Conservation (phyloP, 2,329 filamentous ascomycete genomes). For the Xylariaceae sp. region DNA sequence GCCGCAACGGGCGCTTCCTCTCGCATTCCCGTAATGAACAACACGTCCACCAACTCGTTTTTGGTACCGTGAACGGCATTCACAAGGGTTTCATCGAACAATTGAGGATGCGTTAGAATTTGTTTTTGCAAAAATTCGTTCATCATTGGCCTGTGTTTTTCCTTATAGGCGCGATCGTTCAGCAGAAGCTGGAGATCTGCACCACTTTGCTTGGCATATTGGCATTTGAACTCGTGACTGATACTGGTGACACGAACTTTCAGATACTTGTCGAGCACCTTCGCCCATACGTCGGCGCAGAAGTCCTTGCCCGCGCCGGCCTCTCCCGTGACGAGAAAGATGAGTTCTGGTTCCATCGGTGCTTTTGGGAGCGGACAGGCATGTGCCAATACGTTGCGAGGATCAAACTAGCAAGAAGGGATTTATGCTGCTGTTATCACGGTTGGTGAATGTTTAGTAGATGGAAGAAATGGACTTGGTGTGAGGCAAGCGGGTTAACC, state of each 20-base stretch:
- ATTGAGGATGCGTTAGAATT: slow-evolving; percentile 37
- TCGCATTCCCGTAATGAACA: slow-evolving; percentile 61
- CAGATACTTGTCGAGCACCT: slow-evolving; percentile 34
- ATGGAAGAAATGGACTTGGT: no score
- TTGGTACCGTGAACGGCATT: slow-evolving; percentile 37
- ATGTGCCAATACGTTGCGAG: slow-evolving; percentile 48
- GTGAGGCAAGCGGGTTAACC: no score
- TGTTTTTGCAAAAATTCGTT: slow-evolving; percentile 49
- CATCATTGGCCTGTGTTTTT: slow-evolving; percentile 51
- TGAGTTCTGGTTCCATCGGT: slow-evolving; percentile 38
- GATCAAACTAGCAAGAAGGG: no score
- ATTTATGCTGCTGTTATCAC: no score
- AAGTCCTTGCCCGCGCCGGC: slow-evolving; percentile 58
- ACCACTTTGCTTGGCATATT: slow-evolving; percentile 49
- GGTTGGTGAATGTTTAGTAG: no score
- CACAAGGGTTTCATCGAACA: slow-evolving; percentile 51
- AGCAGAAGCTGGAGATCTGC: slow-evolving; percentile 47
- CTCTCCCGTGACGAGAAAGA: slow-evolving; percentile 55
- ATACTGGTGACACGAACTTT: slow-evolving; percentile 47
- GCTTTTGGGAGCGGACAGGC: slow-evolving; percentile 47
- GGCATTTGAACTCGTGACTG: slow-evolving; percentile 53
- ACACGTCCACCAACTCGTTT: slow-evolving; percentile 49
- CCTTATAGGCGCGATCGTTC: slow-evolving; percentile 56
- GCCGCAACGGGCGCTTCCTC: slow-evolving; percentile 53
- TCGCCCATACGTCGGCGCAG: slow-evolving; percentile 51